Conservation (phyloP, 371 early-diverging fungal genomes). For the Mortierella sp. region DNA sequence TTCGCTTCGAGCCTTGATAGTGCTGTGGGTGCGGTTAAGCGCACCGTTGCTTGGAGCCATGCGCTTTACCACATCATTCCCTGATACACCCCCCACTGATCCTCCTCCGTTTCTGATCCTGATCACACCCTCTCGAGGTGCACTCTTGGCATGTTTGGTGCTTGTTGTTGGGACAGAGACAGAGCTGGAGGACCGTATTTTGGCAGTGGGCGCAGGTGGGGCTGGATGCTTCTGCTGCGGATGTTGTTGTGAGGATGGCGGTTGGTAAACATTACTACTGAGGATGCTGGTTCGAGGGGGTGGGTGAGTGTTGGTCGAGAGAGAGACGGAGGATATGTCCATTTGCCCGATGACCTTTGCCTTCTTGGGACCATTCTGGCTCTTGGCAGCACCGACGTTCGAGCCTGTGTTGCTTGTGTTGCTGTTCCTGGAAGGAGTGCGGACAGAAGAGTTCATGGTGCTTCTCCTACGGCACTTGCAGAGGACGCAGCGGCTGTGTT, state of each 20-base stretch:
- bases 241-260: not conserved
- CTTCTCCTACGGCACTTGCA: too few relatives aligned
- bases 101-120: slow-evolving; percentile 22
- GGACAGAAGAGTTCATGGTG: too few relatives aligned
- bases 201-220: slow-evolving; percentile 18
- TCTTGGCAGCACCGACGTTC: not conserved
- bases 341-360: slow-evolving; percentile 44
- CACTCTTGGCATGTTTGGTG: not conserved
- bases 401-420: slow-evolving; percentile 2
- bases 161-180: slow-evolving; percentile 12
- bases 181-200: slow-evolving; percentile 25
- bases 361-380: slow-evolving; percentile 13
- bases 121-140: too few relatives aligned
- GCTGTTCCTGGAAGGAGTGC: slow-evolving; percentile 10
- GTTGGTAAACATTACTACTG: slow-evolving; percentile 5
- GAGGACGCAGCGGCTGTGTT: too few relatives aligned
- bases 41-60: not conserved
- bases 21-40: not conserved
- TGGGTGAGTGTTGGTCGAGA: not conserved
- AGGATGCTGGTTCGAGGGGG: not conserved
- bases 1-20: slow-evolving; percentile 5
- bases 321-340: slow-evolving; percentile 31
- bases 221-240: slow-evolving; percentile 17
- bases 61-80: not conserved
- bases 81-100: not conserved